phyloP scores from a whole-genome alignment of 2,329 filamentous ascomycete species.

The Parastagonospora nodorum region DNA sequence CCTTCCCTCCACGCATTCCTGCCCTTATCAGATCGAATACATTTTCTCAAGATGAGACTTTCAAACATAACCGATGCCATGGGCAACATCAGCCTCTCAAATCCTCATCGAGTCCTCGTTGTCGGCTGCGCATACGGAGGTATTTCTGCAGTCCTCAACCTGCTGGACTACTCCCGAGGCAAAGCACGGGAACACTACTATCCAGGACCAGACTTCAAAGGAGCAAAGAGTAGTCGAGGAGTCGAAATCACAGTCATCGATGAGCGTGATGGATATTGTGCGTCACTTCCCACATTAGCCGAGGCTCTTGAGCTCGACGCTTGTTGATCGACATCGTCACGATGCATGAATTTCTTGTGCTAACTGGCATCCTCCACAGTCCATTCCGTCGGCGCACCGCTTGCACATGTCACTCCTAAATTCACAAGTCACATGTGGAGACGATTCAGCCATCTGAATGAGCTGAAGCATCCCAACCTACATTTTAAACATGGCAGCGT shows the following conservation, averaged over 20 bases:
- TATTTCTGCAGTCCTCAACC: slow-evolving; percentile 67
- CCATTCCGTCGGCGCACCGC: slow-evolving; percentile 76
- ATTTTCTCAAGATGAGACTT: slow-evolving; percentile 35
- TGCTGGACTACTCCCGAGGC: slow-evolving; percentile 68
- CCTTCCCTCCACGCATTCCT: background rate
- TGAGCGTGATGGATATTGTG: slow-evolving; percentile 83
- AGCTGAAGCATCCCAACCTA: slow-evolving; percentile 67
- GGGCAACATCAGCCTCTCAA: slow-evolving; percentile 34
- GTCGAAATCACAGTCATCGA: slow-evolving; percentile 76
- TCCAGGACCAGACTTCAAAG: slow-evolving; percentile 43
- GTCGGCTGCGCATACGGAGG: slow-evolving; percentile 76
- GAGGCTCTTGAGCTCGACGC: slow-evolving; percentile 15
- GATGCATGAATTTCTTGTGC: slow-evolving; percentile 15
- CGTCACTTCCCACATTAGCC: slow-evolving; percentile 38
- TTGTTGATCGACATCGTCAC: slow-evolving; percentile 9
- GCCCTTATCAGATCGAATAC: slow-evolving; percentile 14
- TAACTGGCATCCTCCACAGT: slow-evolving; percentile 53
- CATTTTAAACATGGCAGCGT: slow-evolving; percentile 70
- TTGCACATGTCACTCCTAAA: slow-evolving; percentile 67
- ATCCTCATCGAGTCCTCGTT: slow-evolving; percentile 59
- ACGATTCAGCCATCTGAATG: slow-evolving; percentile 68
- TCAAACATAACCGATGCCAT: slow-evolving; percentile 29
- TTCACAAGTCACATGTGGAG: slow-evolving; percentile 74
- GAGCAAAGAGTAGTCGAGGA: slow-evolving; percentile 53
- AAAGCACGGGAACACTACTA: slow-evolving; percentile 54